Evolutionary conservation across 768 basidiomycete species (phyloP).

Genomic region (Trametes cinnabarina): DNA sequence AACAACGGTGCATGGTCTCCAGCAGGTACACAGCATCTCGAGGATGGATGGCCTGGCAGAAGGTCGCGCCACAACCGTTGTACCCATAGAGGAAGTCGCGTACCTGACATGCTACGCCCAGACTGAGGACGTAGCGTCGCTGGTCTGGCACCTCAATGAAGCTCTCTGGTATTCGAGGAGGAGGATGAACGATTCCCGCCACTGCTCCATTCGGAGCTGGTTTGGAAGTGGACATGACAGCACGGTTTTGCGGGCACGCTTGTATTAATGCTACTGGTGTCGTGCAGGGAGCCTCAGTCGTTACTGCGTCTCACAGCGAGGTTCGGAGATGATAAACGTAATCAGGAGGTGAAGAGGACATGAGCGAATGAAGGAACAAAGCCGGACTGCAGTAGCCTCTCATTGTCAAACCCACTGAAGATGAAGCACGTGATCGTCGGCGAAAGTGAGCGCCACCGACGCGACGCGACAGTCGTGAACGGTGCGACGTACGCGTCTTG

Average conservation of each 20-base stretch:
- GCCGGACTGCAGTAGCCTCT: not conserved
- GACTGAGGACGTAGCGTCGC: constrained; percentile 72
- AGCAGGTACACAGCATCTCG: too few species aligned
- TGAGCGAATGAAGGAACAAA: constrained; percentile 6
- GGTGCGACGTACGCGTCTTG: too few species aligned
- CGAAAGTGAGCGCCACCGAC: constrained; percentile 1
- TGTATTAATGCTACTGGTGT: not conserved
- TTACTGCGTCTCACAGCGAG: too few species aligned
- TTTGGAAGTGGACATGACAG: constrained; percentile 21
- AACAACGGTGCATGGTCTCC: too few species aligned
- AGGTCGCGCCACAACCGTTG: not conserved
- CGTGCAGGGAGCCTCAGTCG: too few species aligned
- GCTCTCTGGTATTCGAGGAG: constrained; percentile 68
- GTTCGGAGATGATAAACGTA: too few species aligned
- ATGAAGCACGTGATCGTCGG: constrained; percentile 6
- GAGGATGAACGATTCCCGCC: constrained; percentile 18
- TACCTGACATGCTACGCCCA: constrained; percentile 78
- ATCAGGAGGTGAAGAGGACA: not conserved
- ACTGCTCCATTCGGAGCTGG: constrained; percentile 1
- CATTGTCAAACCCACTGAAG: not conserved
- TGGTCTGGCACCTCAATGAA: constrained; percentile 77
- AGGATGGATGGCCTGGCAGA: too few species aligned
- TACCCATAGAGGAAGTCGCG: constrained; percentile 17
- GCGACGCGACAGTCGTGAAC: too few species aligned
- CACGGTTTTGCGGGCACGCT: not conserved